Conservation (phyloP, 2,329 filamentous ascomycete genomes). For the Pleomassaria siparia region DNA sequence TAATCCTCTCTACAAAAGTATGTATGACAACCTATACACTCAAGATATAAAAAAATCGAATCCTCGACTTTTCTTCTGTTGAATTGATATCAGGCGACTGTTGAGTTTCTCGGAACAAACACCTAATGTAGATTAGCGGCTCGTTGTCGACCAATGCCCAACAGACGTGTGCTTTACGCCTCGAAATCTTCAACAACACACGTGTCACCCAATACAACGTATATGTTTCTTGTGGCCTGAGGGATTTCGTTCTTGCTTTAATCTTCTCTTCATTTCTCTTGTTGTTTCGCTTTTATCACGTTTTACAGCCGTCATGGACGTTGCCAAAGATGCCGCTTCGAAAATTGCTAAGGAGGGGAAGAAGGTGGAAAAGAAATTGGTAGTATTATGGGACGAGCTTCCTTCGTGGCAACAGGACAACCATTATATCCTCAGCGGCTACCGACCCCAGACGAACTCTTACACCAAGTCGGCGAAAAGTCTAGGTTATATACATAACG, state of each 20-base stretch:
- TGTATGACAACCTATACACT: too few species aligned
- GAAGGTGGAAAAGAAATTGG: constrained; percentile 51
- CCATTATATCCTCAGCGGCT: constrained; percentile 67
- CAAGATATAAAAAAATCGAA: too few species aligned
- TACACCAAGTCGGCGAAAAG: constrained; percentile 60
- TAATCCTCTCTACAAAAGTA: too few species aligned
- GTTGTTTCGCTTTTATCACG: neutral
- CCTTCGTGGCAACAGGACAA: constrained; percentile 61
- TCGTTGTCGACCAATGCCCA: neutral
- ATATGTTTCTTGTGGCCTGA: neutral
- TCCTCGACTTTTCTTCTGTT: too few species aligned
- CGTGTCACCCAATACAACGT: neutral
- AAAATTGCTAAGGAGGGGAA: constrained; percentile 23
- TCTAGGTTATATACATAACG: constrained; percentile 66
- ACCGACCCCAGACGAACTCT: constrained; percentile 64
- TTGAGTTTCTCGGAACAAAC: neutral
- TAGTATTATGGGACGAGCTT: constrained; percentile 48
- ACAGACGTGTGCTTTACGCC: neutral
- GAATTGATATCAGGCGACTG: too few species aligned
- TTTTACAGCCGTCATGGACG: constrained; percentile 21
- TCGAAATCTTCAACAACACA: neutral
- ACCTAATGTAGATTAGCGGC: neutral
- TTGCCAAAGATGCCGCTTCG: constrained; percentile 20
- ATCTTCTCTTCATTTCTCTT: neutral
- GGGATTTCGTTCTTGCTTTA: too few species aligned